Evolutionary conservation across 2,329 filamentous ascomycete genomes (phyloP).

Genomic region (Truncatella angustata): DNA sequence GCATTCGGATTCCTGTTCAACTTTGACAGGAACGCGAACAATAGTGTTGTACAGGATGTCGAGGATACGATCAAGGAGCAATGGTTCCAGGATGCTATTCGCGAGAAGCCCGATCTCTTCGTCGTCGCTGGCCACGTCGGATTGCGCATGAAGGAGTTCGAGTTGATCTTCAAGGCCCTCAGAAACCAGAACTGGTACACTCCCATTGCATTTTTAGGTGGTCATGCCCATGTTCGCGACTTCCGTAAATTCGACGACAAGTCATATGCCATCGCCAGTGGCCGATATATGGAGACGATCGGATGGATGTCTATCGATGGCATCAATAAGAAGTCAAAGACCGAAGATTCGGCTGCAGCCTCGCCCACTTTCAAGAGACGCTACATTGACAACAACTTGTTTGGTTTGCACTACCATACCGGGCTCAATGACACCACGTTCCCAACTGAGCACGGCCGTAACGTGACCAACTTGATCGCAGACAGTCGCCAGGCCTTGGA

Average conservation of each 20-base stretch:
- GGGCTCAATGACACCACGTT: constrained; percentile 71
- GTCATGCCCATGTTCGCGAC: constrained; percentile 87
- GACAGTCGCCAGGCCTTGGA: constrained; percentile 67
- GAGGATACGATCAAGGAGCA: constrained; percentile 75
- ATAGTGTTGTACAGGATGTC: constrained; percentile 80
- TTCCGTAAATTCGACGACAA: constrained; percentile 75
- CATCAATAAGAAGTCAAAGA: constrained; percentile 35
- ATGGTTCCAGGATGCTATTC: constrained; percentile 87
- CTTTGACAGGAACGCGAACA: constrained; percentile 87
- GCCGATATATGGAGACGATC: constrained; percentile 91
- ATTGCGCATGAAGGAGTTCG: constrained; percentile 76
- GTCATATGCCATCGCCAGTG: constrained; percentile 79
- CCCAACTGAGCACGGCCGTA: constrained; percentile 69
- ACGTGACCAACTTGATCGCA: constrained; percentile 69
- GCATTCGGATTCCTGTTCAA: constrained; percentile 96
- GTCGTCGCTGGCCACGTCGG: constrained; percentile 84
- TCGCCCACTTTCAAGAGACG: constrained; percentile 66
- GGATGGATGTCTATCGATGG: constrained; percentile 88
- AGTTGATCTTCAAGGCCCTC: constrained; percentile 74
- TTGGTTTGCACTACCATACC: constrained; percentile 79
- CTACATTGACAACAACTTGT: constrained; percentile 94
- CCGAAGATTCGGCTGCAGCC: constrained; percentile 28
- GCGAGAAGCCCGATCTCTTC: constrained; percentile 84
- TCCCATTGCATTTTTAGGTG: constrained; percentile 89
- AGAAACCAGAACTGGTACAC: constrained; percentile 73